Base-by-base conservation (phyloP, 805 yeast species). In the Wickerhamiella azymoides region DNA sequence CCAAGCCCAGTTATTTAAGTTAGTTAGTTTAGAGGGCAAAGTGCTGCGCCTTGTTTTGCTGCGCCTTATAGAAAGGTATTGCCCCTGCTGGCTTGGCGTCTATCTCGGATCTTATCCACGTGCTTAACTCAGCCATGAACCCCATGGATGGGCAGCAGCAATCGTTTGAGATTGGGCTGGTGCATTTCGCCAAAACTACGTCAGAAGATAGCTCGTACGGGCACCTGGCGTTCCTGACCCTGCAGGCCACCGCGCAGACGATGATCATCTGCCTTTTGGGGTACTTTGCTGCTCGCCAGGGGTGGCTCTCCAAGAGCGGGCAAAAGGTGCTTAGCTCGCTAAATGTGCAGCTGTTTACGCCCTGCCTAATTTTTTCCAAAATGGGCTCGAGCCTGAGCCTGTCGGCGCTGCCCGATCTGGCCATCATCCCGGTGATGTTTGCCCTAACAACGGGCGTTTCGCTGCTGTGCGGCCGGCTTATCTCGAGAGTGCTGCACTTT, bases 341-440 rank as follows among this genome's bases (percentile, higher is more conserved):
- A 45, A 89, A 89, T 58, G 96, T 92, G 32, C 89, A 84, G 63
- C 66, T 89, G 44, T 89, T 92, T 68, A 92, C 97, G 17, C 97
- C 98, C 7, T 88, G 95, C 54, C 75, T 89, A 69, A 86, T 89
- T 55, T 92, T 89, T 63, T 73, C 84, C 52, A 92, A 92, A 50
- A 63, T 77, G 56, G 82, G 80, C 1, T 70, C 75, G 18, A 67
- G 76, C 10, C 65, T 92, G 40, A 79, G 92, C 5, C 62, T 88
- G 49, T 71, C 77, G 53, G 88, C 85, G 57, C 72, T 92, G 57
- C 58, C 79, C 36, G 96, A 89, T 57, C 74, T 89, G 41, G 72
- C 84, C 39, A 67, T 88, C 42, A 85, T 89, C 49, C 98, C 98
- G 10, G 63, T 86, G 9, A 76, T 89, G 52, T 89, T 73, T 61